Percentiles rank a stretch among this genome's conserved stretches.
Conservation (phyloP, 148 eudicot genomes). For the Vaccinium myrtillus region DNA sequence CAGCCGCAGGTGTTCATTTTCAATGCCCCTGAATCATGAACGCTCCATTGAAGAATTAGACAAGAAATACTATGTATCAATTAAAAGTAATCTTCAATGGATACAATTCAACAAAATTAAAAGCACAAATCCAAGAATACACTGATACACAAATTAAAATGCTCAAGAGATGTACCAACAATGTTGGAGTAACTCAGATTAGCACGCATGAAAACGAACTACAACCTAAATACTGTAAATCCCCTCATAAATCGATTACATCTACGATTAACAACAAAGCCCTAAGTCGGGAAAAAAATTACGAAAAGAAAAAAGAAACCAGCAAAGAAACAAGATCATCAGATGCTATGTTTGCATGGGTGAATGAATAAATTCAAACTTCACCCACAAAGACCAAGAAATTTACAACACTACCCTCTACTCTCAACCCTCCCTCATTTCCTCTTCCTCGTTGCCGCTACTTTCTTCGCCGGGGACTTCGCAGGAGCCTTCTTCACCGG, state of each 20-base stretch:
- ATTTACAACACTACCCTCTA: conserved; percentile 34
- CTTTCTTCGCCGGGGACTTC: conserved; percentile 31
- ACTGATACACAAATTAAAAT: background rate
- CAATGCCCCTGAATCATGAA: background rate
- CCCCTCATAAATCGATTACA: conserved; percentile 2
- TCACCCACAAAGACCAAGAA: conserved; percentile 19
- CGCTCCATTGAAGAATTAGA: background rate
- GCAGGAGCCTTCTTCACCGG: conserved; percentile 25
- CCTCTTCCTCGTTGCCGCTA: conserved; percentile 28
- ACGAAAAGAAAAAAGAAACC: background rate
- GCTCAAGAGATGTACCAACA: background rate
- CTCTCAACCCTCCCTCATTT: conserved; percentile 20
- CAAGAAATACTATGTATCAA: background rate
- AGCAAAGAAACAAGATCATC: background rate
- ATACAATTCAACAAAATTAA: background rate
- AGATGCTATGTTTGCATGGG: conserved; percentile 15
- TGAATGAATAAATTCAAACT: background rate
- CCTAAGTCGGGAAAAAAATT: background rate
- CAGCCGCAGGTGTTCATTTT: too few relatives aligned
- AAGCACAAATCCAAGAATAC: background rate
- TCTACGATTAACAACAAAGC: background rate
- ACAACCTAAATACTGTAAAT: background rate
- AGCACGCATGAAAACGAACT: background rate
- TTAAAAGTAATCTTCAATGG: background rate
- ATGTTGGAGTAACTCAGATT: background rate